phyloP scores from a whole-genome alignment of 2,329 filamentous ascomycete genomes.

The Zymoseptoria passerinii region DNA sequence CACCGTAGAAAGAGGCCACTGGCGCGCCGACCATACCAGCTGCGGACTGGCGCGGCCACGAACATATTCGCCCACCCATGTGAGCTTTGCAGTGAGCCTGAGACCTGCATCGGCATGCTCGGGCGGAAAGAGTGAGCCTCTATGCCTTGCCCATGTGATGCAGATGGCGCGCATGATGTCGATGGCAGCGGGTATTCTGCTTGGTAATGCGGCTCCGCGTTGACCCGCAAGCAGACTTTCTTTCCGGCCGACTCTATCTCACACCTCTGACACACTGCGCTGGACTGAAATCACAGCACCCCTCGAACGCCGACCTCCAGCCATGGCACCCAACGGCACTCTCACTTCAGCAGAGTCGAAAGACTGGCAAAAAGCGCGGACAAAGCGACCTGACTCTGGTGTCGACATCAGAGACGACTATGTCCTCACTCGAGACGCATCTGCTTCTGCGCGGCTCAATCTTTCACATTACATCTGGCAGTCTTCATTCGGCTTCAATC shows the following conservation, averaged over 20 bases:
- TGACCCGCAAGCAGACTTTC: too few relatives aligned
- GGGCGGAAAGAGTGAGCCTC: background rate
- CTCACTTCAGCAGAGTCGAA: background rate
- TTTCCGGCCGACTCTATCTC: too few relatives aligned
- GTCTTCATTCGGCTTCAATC: slow-evolving; percentile 16
- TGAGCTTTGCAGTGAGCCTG: background rate
- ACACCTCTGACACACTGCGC: too few relatives aligned
- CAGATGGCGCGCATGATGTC: background rate
- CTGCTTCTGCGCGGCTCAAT: slow-evolving; percentile 15
- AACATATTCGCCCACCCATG: background rate
- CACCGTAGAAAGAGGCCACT: background rate
- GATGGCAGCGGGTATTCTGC: too few relatives aligned
- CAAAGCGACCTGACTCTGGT: slow-evolving; percentile 12
- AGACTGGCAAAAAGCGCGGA: slow-evolving; percentile 1
- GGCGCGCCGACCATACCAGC: background rate
- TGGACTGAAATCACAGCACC: too few relatives aligned
- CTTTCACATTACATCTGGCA: slow-evolving; percentile 19
- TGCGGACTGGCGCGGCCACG: background rate
- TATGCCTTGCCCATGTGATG: background rate
- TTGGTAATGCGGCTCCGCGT: too few relatives aligned
- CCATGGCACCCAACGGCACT: background rate
- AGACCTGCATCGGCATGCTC: background rate
- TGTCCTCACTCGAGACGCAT: slow-evolving; percentile 16
- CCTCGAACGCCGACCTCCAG: too few relatives aligned
- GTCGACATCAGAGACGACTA: slow-evolving; percentile 17